A percentile compares a stretch with the other conserved stretches of the same genome.
phyloP scores from a whole-genome alignment of 768 basidiomycete species.

The Multifurca ochricompacta region DNA sequence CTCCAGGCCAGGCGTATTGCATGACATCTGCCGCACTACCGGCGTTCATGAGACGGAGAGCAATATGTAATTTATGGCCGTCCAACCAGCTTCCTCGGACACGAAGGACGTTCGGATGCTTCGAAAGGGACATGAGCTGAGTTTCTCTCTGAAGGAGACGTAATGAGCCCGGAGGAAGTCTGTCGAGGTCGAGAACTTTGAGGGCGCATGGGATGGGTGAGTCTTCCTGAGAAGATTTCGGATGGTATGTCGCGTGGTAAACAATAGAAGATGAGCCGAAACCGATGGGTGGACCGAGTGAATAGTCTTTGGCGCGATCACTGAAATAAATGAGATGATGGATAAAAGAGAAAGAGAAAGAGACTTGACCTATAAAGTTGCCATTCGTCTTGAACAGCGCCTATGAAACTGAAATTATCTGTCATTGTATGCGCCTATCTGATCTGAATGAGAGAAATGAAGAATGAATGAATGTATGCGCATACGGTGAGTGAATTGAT shows the following conservation, averaged over 20 bases:
- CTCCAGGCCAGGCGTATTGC: conserved; percentile 78
- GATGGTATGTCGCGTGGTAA: conserved; percentile 63
- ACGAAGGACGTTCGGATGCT: conserved; percentile 89
- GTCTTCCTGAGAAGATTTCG: conserved; percentile 28
- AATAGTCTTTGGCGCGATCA: conserved; percentile 64
- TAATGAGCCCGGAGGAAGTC: conserved; percentile 63
- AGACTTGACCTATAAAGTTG: conserved; percentile 66
- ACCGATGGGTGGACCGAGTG: conserved; percentile 70
- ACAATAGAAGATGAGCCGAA: conserved; percentile 92
- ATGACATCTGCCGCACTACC: conserved; percentile 83
- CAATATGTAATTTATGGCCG: conserved; percentile 79
- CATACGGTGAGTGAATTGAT: no score
- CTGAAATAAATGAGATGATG: conserved; percentile 33
- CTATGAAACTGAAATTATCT: conserved; percentile 44
- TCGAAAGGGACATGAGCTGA: conserved; percentile 84
- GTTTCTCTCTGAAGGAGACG: conserved; percentile 76
- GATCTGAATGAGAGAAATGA: no score
- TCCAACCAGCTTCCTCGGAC: conserved; percentile 86
- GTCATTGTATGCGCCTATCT: background rate
- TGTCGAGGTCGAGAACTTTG: conserved; percentile 85
- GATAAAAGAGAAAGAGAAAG: background rate
- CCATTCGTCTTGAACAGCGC: conserved; percentile 82
- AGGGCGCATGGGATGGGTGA: conserved; percentile 61
- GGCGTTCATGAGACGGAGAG: conserved; percentile 82
- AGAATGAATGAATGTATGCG: no score